Evolutionary conservation across 805 yeast genomes (phyloP).

Genomic region (Lipomyces oligophaga): DNA sequence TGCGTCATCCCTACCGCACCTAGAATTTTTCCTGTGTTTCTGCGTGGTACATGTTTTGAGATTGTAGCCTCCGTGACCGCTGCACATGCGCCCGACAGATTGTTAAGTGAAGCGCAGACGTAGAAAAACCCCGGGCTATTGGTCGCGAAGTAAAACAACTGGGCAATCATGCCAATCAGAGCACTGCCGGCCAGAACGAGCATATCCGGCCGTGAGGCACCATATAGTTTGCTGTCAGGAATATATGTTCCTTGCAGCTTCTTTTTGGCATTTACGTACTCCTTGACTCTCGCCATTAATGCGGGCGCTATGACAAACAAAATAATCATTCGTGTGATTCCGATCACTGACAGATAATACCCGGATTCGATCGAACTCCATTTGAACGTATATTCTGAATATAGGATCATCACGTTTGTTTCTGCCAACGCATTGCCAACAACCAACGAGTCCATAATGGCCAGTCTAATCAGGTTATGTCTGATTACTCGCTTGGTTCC

Average conservation of each 20-base stretch:
- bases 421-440: conserved; percentile 16
- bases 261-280: conserved; percentile 4
- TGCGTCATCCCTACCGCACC: conserved; percentile 23
- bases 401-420: conserved; percentile 17
- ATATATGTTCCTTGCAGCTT: background rate
- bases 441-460: conserved; percentile 9
- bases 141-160: conserved; percentile 9
- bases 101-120: conserved; percentile 12
- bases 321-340: conserved; percentile 30
- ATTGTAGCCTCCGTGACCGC: conserved; percentile 16
- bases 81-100: conserved; percentile 18
- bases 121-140: conserved; percentile 9
- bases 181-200: conserved; percentile 13
- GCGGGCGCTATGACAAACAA: conserved; percentile 31
- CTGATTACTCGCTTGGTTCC: conserved; percentile 17
- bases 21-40: conserved; percentile 17
- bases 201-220: conserved; percentile 14
- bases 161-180: conserved; percentile 9
- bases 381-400: conserved; percentile 32
- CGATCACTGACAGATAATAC: conserved; percentile 33
- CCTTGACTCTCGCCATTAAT: conserved; percentile 10
- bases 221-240: conserved; percentile 6
- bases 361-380: conserved; percentile 37
- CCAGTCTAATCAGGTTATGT: conserved; percentile 15
- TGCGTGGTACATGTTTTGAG: conserved; percentile 22